phyloP scores from a whole-genome alignment of 2,329 filamentous ascomycete species.

The Rutstroemia sydowiana region DNA sequence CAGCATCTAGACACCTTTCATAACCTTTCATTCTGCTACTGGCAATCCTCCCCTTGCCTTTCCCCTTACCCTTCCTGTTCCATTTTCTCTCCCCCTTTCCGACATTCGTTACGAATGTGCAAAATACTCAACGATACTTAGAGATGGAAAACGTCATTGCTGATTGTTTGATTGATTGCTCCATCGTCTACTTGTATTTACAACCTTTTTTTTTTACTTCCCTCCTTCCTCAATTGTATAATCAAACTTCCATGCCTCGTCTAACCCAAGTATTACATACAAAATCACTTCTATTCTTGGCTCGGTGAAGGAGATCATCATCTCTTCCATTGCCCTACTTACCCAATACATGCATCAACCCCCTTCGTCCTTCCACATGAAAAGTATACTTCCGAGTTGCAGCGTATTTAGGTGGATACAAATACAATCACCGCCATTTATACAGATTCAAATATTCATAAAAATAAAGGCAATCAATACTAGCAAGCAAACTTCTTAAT shows the following conservation, averaged over 20 bases:
- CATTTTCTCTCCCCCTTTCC: too few relatives aligned
- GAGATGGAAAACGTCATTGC: too few relatives aligned
- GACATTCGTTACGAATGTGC: too few relatives aligned
- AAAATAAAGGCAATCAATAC: not conserved
- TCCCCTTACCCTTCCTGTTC: not conserved
- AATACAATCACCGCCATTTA: not conserved
- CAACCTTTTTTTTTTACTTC: too few relatives aligned
- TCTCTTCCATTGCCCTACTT: too few relatives aligned
- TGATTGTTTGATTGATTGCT: not conserved
- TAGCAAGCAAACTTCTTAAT: not conserved
- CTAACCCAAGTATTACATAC: too few relatives aligned
- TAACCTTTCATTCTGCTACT: not conserved
- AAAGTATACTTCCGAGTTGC: constrained; percentile 8
- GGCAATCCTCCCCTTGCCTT: not conserved
- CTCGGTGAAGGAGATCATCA: not conserved
- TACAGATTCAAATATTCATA: not conserved
- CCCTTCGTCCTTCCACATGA: constrained; percentile 4
- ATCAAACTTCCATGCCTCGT: too few relatives aligned
- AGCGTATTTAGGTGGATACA: not conserved
- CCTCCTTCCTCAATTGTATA: too few relatives aligned
- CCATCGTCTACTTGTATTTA: too few relatives aligned
- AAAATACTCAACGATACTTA: too few relatives aligned
- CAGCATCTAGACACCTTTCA: too few relatives aligned
- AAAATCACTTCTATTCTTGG: not conserved
- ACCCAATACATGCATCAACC: constrained; percentile 7